Conservation (phyloP, 192 early-diverging fungal genomes). For the Entomortierella beljakovae region DNA sequence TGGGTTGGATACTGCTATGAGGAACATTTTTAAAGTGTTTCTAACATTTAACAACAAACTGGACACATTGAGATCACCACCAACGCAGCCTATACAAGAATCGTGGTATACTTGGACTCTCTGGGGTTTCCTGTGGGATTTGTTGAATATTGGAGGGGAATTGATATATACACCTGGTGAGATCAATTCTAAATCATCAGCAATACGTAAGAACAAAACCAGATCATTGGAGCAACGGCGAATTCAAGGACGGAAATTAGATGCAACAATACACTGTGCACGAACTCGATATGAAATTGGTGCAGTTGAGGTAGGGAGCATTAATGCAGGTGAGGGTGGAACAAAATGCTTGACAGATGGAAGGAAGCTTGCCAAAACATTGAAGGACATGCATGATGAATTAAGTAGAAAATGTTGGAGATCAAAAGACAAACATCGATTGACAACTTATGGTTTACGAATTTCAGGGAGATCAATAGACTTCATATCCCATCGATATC, state of each 20-base stretch:
- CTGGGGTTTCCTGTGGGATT: neutral
- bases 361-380: neutral
- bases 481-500: neutral
- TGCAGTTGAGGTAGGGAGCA: neutral
- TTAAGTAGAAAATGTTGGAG: conserved; percentile 2
- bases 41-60: neutral
- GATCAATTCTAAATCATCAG: conserved; percentile 1
- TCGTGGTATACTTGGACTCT: conserved; percentile 2
- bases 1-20: neutral
- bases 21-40: conserved; percentile 3
- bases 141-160: conserved; percentile 1
- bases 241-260: conserved; percentile 1
- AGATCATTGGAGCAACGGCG: conserved; percentile 1
- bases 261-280: conserved; percentile 1
- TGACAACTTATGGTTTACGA: neutral
- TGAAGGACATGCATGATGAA: neutral
- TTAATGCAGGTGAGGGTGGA: neutral
- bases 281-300: neutral
- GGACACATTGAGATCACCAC: neutral
- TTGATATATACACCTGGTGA: conserved; percentile 2
- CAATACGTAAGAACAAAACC: neutral
- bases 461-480: neutral
- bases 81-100: neutral
- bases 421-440: neutral
- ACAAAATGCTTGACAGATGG: conserved; percentile 1